Evolutionary conservation across 2,329 filamentous ascomycete species (phyloP).

Genomic region (Myrmaecium sp.): DNA sequence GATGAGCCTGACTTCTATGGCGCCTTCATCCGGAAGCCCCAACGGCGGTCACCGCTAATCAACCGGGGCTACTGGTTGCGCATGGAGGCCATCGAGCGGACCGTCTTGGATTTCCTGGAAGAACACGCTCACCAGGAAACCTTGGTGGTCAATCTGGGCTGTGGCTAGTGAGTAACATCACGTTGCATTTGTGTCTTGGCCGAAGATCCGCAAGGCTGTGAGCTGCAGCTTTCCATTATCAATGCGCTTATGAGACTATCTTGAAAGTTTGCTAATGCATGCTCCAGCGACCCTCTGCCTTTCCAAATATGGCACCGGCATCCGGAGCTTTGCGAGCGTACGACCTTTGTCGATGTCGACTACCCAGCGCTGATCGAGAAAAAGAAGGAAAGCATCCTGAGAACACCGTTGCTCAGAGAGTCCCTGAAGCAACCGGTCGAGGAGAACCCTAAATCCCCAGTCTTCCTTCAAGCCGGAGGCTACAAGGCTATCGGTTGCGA

Average conservation of each 20-base stretch:
- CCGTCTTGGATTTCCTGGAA: slow-evolving; percentile 57
- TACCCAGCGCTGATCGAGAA: slow-evolving; percentile 63
- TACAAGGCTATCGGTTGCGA: slow-evolving; percentile 76
- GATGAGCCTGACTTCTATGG: slow-evolving; percentile 69
- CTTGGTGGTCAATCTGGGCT: slow-evolving; percentile 69
- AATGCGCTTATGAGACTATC: no score
- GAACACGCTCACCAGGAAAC: slow-evolving; percentile 40
- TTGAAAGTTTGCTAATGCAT: slow-evolving; percentile 5
- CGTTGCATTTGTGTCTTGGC: neutral
- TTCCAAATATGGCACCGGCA: slow-evolving; percentile 66
- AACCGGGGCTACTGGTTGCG: slow-evolving; percentile 81
- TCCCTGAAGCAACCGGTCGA: slow-evolving; percentile 35
- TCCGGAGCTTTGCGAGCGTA: slow-evolving; percentile 36
- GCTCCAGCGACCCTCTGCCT: slow-evolving; percentile 60
- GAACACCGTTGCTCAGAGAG: no score
- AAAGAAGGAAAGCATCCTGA: slow-evolving; percentile 52
- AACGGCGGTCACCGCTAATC: slow-evolving; percentile 70
- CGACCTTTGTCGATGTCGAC: slow-evolving; percentile 69
- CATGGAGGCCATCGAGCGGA: slow-evolving; percentile 63
- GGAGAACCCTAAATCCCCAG: slow-evolving; percentile 29
- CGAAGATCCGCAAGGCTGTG: slow-evolving; percentile 1
- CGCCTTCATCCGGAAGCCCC: slow-evolving; percentile 72
- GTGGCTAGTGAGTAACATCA: slow-evolving; percentile 58
- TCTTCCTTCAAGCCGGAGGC: slow-evolving; percentile 35
- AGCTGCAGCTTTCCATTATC: no score